A percentile compares a stretch with the other conserved stretches of the same genome.
phyloP scores from a whole-genome alignment of 2,329 filamentous ascomycete genomes.

The Sporothrix protearum region DNA sequence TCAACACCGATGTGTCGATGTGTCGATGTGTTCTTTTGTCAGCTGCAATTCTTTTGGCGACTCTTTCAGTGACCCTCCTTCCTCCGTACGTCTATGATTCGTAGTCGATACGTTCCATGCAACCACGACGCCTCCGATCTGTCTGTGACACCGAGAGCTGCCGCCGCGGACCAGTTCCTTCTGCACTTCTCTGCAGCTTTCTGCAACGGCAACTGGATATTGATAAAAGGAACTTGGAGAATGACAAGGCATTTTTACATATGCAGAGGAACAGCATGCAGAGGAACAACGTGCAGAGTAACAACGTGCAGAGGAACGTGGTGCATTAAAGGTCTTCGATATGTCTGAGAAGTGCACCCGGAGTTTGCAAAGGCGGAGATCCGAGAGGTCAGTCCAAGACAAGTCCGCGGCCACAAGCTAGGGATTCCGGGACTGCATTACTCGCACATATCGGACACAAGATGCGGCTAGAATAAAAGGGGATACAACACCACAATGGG shows the following conservation, averaged over 20 bases:
- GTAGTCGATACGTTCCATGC: background rate
- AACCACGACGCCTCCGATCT: background rate
- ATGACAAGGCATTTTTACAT: background rate
- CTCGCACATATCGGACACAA: background rate
- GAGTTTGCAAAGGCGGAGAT: background rate
- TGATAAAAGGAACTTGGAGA: background rate
- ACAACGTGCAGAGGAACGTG: background rate
- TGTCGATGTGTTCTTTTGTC: background rate
- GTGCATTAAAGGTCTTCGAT: background rate
- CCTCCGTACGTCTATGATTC: background rate
- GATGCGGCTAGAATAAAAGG: background rate
- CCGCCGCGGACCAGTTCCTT: background rate
- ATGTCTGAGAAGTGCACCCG: background rate
- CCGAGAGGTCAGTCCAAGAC: background rate
- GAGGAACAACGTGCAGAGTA: background rate
- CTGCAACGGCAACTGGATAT: background rate
- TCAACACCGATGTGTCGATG: background rate
- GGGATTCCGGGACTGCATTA: background rate
- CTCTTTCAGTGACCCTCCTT: too few relatives aligned
- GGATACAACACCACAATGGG: background rate
- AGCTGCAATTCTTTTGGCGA: background rate
- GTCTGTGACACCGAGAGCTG: background rate
- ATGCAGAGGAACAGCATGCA: background rate
- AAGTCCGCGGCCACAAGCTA: background rate
- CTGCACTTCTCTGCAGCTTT: background rate